Evolutionary conservation across 2,329 filamentous ascomycete genomes (phyloP).

Genomic region (Cucurbitaria berberidis): DNA sequence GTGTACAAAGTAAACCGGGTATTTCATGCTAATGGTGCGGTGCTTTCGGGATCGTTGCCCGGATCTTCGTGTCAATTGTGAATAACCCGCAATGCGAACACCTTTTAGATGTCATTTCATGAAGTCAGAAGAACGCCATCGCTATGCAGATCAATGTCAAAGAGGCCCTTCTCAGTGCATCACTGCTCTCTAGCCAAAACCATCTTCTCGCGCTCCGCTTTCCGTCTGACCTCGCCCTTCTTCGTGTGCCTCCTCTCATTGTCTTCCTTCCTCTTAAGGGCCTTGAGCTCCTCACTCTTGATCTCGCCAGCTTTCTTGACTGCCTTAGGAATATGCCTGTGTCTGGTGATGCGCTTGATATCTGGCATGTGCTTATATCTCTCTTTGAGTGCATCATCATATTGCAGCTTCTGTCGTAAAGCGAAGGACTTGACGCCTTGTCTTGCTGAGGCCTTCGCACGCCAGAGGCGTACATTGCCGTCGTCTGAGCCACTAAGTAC

Average conservation of each 20-base stretch:
- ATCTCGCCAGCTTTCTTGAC: conserved; percentile 97
- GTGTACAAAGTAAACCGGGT: neutral
- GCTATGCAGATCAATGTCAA: conserved; percentile 37
- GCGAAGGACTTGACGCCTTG: conserved; percentile 84
- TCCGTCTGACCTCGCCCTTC: conserved; percentile 76
- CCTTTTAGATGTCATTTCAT: neutral
- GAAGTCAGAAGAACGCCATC: conserved; percentile 32
- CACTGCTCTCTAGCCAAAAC: conserved; percentile 72
- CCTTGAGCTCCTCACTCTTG: conserved; percentile 85
- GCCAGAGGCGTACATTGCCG: conserved; percentile 89
- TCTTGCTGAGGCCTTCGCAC: conserved; percentile 80
- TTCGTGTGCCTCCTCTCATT: conserved; percentile 91
- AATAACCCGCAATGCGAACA: neutral
- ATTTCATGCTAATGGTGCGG: no score
- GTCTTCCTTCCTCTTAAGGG: conserved; percentile 89
- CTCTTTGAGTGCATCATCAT: conserved; percentile 82
- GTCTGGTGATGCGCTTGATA: conserved; percentile 85
- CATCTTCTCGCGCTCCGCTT: conserved; percentile 91
- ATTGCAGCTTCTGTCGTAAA: conserved; percentile 88
- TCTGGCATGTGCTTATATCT: conserved; percentile 96
- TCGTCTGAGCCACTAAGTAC: conserved; percentile 91
- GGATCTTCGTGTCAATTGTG: neutral
- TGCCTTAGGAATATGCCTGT: conserved; percentile 88
- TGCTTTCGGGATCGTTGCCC: no score
- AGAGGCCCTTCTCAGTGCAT: conserved; percentile 7